These are phyloP conservation scores for Leccinum olivaceopallidum DNA, from an alignment of 768 basidiomycete species.

Conservation along the genomic window DNA sequence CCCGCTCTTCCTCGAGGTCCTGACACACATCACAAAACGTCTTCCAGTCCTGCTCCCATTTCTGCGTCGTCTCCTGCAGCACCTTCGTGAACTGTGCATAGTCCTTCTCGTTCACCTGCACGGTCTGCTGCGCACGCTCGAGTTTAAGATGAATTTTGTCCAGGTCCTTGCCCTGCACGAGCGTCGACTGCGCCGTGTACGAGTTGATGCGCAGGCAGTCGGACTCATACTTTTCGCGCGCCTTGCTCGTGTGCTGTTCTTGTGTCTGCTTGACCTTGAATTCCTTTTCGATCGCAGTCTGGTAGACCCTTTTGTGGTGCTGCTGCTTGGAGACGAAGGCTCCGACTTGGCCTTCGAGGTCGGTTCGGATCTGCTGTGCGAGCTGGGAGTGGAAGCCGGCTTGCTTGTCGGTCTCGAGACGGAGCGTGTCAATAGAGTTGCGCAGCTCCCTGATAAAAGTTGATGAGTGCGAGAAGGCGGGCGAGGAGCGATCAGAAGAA, in stretches of 20 bases:
- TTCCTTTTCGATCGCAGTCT: conserved; percentile 81
- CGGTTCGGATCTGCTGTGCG: conserved; percentile 70
- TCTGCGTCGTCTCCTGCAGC: conserved; percentile 71
- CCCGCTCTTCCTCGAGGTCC: conserved; percentile 93
- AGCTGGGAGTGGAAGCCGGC: conserved; percentile 71
- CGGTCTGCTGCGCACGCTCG: conserved; percentile 86
- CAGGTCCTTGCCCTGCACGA: conserved; percentile 91
- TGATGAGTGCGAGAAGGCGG: background rate
- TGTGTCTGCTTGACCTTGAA: conserved; percentile 89
- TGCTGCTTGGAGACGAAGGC: conserved; percentile 66
- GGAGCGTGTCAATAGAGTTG: conserved; percentile 75
- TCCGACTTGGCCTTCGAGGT: conserved; percentile 66
- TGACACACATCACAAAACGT: conserved; percentile 92
- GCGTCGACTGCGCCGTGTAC: conserved; percentile 86
- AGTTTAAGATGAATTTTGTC: conserved; percentile 88
- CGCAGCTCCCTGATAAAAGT: conserved; percentile 65
- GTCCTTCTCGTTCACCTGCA: conserved; percentile 89
- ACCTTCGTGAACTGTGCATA: conserved; percentile 85
- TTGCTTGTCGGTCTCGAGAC: conserved; percentile 83
- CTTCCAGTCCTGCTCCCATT: conserved; percentile 96
- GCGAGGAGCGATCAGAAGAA: background rate
- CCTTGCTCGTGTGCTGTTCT: conserved; percentile 82
- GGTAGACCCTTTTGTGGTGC: conserved; percentile 71
- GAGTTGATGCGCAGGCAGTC: conserved; percentile 95
- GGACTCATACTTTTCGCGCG: conserved; percentile 89